These are phyloP conservation scores for Lantana camara DNA, from an alignment of 257 asterid genomes.

Conservation along the genomic window DNA sequence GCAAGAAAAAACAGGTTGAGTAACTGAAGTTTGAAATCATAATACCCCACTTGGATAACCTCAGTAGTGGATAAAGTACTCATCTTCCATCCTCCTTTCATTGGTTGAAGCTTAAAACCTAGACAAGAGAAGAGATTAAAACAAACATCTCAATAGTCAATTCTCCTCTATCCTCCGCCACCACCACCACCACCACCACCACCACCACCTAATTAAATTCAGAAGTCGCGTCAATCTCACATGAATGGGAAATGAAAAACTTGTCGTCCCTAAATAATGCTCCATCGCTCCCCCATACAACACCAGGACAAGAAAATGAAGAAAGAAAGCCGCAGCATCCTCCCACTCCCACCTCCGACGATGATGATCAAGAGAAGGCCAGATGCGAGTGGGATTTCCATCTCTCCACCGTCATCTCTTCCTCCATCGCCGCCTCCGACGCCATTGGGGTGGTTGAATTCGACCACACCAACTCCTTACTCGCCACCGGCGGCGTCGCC, in stretches of 20 bases:
- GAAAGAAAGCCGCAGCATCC: not conserved
- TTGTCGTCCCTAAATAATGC: constrained; percentile 29
- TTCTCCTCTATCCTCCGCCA: too few species aligned
- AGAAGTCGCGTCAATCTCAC: constrained; percentile 31
- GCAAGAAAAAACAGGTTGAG: not conserved
- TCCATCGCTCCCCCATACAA: not conserved
- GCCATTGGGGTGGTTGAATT: constrained; percentile 78
- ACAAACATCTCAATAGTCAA: too few species aligned
- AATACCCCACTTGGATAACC: not conserved
- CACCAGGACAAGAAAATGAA: not conserved
- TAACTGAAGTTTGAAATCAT: not conserved
- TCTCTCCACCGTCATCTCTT: constrained; percentile 64
- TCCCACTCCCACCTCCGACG: not conserved
- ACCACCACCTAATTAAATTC: constrained; percentile 36
- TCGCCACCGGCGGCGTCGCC: constrained; percentile 92
- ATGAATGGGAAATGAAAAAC: constrained; percentile 79
- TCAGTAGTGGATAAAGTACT: not conserved
- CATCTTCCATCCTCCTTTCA: constrained; percentile 21
- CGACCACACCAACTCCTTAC: constrained; percentile 49
- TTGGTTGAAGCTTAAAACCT: constrained; percentile 21
- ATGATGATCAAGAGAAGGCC: constrained; percentile 32
- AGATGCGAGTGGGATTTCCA: constrained; percentile 77
- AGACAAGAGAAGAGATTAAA: not conserved
- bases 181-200: not conserved
- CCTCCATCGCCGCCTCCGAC: constrained; percentile 48